Evolutionary conservation across 83 land plant species (phyloP), one percentile per base, ranked within the genome.

Genomic region (Diphasiastrum complanatum): DNA sequence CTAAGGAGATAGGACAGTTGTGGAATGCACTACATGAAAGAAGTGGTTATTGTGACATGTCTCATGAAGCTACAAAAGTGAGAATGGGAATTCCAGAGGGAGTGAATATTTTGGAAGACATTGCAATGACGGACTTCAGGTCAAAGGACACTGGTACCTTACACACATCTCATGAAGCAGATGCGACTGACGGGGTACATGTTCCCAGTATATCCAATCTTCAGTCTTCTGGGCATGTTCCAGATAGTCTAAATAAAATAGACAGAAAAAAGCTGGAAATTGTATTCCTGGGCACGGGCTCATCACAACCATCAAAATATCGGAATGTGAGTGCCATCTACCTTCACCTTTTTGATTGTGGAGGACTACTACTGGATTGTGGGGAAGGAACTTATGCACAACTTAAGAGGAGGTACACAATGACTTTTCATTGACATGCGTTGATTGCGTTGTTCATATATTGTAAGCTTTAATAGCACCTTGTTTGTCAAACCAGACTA

Each of bases 371-470:
- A 64, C 48, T 95, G 38, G 99, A 95, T 69, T 95, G 99, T 72
- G 99, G 96, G 0, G 99, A 95, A 77, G 99, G 97, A 54, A 86
- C 99, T 28, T 75, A 86, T 41, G 99, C 83, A 38, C 99, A 95
- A 58, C 79, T 95, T 3, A 95, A 80, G 67, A 71, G 96, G 74
- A 84, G 99, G 99, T 95, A 77, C 51, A n/a, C n/a, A n/a, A n/a
- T n/a, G n/a, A n/a, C n/a, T n/a, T n/a, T n/a, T n/a, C n/a, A n/a
- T n/a, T n/a, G n/a, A n/a, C n/a, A n/a, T n/a, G n/a, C n/a, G n/a
- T n/a, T n/a, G n/a, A n/a, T n/a, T n/a, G n/a, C n/a, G n/a, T n/a
- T n/a, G n/a, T n/a, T n/a, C n/a, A n/a, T n/a, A n/a, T n/a, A n/a
- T n/a, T n/a, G n/a, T n/a, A n/a, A n/a, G n/a, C n/a, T n/a, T n/a